phyloP scores from a whole-genome alignment of 2,329 filamentous ascomycete species.

The Lecanicillium sp. region DNA sequence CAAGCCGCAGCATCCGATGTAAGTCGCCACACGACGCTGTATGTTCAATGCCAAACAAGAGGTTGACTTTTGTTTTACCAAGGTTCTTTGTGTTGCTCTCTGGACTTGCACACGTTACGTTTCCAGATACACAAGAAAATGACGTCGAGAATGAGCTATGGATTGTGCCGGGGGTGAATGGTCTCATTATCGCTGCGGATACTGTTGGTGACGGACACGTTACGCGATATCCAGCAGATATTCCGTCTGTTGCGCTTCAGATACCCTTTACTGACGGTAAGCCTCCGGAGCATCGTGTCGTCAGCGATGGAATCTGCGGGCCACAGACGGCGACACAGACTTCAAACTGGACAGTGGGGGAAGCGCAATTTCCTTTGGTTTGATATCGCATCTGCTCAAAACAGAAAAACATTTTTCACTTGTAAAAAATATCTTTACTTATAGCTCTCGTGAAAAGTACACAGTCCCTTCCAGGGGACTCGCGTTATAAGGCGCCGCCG shows the following conservation, averaged over 20 bases:
- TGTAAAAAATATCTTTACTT: too few species aligned
- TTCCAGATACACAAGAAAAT: constrained; percentile 1
- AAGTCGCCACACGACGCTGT: not conserved
- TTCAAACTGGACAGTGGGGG: not conserved
- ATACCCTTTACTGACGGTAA: constrained; percentile 16
- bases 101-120: constrained; percentile 9
- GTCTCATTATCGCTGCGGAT: constrained; percentile 17
- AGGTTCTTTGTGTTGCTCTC: constrained; percentile 12
- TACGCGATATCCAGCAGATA: constrained; percentile 18
- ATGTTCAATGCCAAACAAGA: not conserved
- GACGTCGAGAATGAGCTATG: constrained; percentile 5
- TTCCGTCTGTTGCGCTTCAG: constrained; percentile 16
- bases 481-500: constrained; percentile 13
- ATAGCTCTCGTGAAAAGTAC: constrained; percentile 13
- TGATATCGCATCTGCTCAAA: not conserved
- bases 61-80: not conserved
- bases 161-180: constrained; percentile 11
- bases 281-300: constrained; percentile 3
- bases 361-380: not conserved
- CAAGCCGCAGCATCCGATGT: constrained; percentile 12
- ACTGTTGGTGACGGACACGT: constrained; percentile 16
- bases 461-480: constrained; percentile 14
- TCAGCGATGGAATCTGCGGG: not conserved
- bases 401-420: not conserved
- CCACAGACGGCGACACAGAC: not conserved